Evolutionary conservation across 75 land plant genomes (phyloP).

Genomic region (Adiantum capillusveneris): DNA sequence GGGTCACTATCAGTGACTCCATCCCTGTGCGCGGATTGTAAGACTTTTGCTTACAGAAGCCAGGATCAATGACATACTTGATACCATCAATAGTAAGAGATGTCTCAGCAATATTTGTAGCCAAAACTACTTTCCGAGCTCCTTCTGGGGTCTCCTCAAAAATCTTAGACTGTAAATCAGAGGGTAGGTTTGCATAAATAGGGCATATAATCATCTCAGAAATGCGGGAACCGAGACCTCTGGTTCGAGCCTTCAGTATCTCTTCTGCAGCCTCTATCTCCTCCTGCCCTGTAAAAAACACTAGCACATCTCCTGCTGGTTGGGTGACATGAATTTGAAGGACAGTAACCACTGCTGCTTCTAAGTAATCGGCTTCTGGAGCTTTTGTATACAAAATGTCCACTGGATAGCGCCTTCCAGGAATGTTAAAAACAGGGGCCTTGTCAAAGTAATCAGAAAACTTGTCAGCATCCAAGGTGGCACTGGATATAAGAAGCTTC

Average conservation of each 20-base stretch:
- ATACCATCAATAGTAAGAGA: slow-evolving; percentile 97
- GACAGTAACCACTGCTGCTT: slow-evolving; percentile 89
- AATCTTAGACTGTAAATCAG: slow-evolving; percentile 89
- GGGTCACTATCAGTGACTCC: slow-evolving; percentile 81
- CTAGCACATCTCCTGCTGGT: slow-evolving; percentile 81
- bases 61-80: slow-evolving; percentile 95
- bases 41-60: slow-evolving; percentile 84
- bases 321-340: slow-evolving; percentile 95
- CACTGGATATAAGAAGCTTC: slow-evolving; percentile 94
- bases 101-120: slow-evolving; percentile 97
- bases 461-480: slow-evolving; percentile 95
- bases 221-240: slow-evolving; percentile 80
- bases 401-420: slow-evolving; percentile 90
- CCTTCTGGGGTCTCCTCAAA: slow-evolving; percentile 98
- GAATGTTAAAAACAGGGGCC: slow-evolving; percentile 92
- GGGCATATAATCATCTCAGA: slow-evolving; percentile 93
- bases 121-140: slow-evolving; percentile 87
- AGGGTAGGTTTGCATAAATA: slow-evolving; percentile 93
- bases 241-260: slow-evolving; percentile 69
- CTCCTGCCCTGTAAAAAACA: slow-evolving; percentile 96
- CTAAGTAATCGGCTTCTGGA: slow-evolving; percentile 97
- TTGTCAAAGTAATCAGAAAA: slow-evolving; percentile 91
- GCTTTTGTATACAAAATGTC: slow-evolving; percentile 86
- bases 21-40: slow-evolving; percentile 96
- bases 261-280: slow-evolving; percentile 94